A percentile compares a stretch with the other conserved stretches of the same genome.
Conservation (phyloP, 2,329 filamentous ascomycete genomes). For the Hyphodiscus sp. region DNA sequence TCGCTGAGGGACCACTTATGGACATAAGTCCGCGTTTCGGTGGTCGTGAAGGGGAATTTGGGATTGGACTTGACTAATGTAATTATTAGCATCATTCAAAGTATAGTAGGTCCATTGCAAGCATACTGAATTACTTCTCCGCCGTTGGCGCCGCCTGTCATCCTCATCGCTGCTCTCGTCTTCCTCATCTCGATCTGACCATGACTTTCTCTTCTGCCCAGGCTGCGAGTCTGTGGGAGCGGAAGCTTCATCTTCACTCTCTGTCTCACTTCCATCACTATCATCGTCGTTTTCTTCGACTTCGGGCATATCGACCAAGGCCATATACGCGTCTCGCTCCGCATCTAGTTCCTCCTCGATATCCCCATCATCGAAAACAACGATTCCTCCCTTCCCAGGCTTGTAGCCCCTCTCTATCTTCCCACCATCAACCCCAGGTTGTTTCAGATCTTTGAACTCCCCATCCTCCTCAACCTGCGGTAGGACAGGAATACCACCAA, state of each 20-base stretch:
- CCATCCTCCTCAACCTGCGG: conserved; percentile 39
- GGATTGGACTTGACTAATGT: conserved; percentile 56
- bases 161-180: conserved; percentile 62
- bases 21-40: conserved; percentile 54
- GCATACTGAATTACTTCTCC: conserved; percentile 81
- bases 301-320: conserved; percentile 86
- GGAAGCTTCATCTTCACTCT: conserved; percentile 48
- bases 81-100: conserved; percentile 13
- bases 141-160: conserved; percentile 68
- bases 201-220: conserved; percentile 74
- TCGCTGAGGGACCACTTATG: conserved; percentile 40
- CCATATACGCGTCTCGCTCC: conserved; percentile 77
- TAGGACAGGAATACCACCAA: conserved; percentile 60
- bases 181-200: conserved; percentile 63
- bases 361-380: conserved; percentile 95
- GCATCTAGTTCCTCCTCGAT: conserved; percentile 72
- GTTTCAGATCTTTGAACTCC: conserved; percentile 39
- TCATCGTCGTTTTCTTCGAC: conserved; percentile 57
- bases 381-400: conserved; percentile 75
- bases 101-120: not conserved
- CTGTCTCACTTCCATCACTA: conserved; percentile 41
- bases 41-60: conserved; percentile 56
- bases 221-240: conserved; percentile 43
- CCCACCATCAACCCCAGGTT: conserved; percentile 64
- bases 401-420: conserved; percentile 66